Conservation (phyloP, 441 rosid genomes). For the Euphorbia schlechtendalii region DNA sequence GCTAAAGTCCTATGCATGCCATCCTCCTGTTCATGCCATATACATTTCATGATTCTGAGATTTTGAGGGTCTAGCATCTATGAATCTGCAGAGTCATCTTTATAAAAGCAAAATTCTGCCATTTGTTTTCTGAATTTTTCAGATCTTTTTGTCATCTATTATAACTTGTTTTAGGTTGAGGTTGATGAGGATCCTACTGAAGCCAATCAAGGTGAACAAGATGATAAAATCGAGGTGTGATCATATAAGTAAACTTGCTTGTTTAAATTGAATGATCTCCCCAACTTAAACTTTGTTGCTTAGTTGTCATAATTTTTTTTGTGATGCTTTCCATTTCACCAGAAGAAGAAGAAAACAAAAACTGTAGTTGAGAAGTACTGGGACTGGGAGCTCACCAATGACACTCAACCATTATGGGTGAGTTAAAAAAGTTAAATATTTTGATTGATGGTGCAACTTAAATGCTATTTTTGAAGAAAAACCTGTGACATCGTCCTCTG, state of each 20-base stretch:
- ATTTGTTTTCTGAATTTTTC: background rate
- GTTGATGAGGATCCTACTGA: conserved; percentile 90
- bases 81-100: background rate
- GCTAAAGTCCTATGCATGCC: conserved; percentile 1
- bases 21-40: background rate
- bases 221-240: conserved; percentile 50
- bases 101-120: background rate
- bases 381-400: conserved; percentile 95
- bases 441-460: conserved; percentile 2
- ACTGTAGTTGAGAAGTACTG: conserved; percentile 84
- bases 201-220: conserved; percentile 52
- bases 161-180: conserved; percentile 54
- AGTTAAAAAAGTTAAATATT: conserved; percentile 21
- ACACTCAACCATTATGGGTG: conserved; percentile 96
- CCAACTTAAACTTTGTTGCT: background rate
- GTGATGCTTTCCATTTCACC: conserved; percentile 17
- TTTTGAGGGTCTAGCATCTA: background rate
- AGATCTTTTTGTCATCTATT: conserved; percentile 3
- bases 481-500: conserved; percentile 13
- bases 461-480: conserved; percentile 1
- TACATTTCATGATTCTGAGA: background rate
- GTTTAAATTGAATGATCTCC: background rate
- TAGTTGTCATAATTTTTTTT: background rate
- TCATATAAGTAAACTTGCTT: background rate
- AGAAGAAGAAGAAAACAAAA: conserved; percentile 89